Conservation (phyloP, 1,284 basidiomycete species). For the Fomitopsis palustris region DNA sequence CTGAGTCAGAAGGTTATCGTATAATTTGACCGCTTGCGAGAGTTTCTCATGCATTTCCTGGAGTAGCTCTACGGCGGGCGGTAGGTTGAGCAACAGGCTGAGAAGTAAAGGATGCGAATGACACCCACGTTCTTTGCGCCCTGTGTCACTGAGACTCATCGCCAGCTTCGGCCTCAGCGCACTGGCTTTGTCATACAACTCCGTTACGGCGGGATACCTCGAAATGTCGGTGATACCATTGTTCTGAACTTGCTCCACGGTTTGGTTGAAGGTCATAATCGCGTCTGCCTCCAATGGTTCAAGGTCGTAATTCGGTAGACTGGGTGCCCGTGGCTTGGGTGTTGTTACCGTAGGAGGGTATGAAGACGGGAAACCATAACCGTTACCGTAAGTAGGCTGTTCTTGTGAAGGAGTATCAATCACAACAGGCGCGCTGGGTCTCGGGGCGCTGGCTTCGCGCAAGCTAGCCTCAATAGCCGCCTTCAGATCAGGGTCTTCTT, state of each 20-base stretch:
- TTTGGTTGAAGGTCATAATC: constrained; percentile 87
- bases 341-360: constrained; percentile 39
- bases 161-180: constrained; percentile 81
- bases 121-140: constrained; percentile 71
- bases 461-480: constrained; percentile 97
- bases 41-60: constrained; percentile 93
- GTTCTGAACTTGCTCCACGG: constrained; percentile 79
- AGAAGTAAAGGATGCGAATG: background rate
- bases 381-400: constrained; percentile 36
- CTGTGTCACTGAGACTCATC: constrained; percentile 82
- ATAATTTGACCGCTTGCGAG: constrained; percentile 86
- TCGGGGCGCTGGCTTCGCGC: constrained; percentile 77
- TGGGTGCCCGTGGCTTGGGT: constrained; percentile 42
- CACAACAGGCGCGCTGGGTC: constrained; percentile 72
- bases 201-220: constrained; percentile 78
- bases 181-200: constrained; percentile 83
- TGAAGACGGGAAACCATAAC: constrained; percentile 27
- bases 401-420: constrained; percentile 51
- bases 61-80: constrained; percentile 60
- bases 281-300: constrained; percentile 78
- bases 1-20: constrained; percentile 84
- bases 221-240: constrained; percentile 77
- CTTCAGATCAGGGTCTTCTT: constrained; percentile 91
- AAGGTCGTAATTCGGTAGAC: constrained; percentile 74
- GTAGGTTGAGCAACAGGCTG: constrained; percentile 2